These are phyloP conservation scores for Digitaria exilis DNA, from an alignment of 202 grass and related monocot species.

Conservation along the genomic window DNA sequence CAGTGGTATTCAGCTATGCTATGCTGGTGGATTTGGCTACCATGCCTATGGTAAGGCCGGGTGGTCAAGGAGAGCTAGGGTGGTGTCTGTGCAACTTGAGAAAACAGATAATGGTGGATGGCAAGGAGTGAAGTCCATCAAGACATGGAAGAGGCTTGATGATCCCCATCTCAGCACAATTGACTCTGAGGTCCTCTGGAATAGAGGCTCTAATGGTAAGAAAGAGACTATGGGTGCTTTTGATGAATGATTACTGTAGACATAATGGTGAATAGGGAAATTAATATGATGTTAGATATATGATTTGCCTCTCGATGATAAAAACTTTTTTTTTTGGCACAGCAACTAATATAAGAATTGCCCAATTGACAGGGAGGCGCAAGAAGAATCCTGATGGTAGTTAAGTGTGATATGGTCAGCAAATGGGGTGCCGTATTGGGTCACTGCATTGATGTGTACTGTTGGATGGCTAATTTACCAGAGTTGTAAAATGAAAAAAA, in stretches of 20 bases:
- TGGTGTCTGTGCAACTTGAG: constrained; percentile 80
- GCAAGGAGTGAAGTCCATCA: constrained; percentile 89
- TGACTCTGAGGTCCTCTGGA: constrained; percentile 89
- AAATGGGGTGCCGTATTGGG: not conserved
- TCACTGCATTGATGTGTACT: not conserved
- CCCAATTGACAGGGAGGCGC: constrained; percentile 55
- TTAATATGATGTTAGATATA: not conserved
- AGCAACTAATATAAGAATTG: constrained; percentile 28
- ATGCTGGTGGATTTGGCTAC: constrained; percentile 94
- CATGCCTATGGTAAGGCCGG: constrained; percentile 94
- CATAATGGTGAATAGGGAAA: not conserved
- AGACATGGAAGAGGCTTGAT: constrained; percentile 97
- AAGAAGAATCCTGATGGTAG: constrained; percentile 44
- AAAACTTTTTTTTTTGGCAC: not conserved
- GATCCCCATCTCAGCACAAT: constrained; percentile 74
- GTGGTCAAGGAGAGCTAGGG: constrained; percentile 90
- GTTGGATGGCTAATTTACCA: not conserved
- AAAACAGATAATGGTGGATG: constrained; percentile 64
- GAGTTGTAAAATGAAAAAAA: not conserved
- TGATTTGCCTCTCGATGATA: not conserved
- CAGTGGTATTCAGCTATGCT: constrained; percentile 75
- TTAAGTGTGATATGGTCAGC: constrained; percentile 24
- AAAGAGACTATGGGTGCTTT: not conserved
- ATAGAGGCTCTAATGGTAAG: constrained; percentile 69
- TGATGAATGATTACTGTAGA: not conserved